Conservation (phyloP, 345 rosid genomes). For the Hevea brasiliensis region DNA sequence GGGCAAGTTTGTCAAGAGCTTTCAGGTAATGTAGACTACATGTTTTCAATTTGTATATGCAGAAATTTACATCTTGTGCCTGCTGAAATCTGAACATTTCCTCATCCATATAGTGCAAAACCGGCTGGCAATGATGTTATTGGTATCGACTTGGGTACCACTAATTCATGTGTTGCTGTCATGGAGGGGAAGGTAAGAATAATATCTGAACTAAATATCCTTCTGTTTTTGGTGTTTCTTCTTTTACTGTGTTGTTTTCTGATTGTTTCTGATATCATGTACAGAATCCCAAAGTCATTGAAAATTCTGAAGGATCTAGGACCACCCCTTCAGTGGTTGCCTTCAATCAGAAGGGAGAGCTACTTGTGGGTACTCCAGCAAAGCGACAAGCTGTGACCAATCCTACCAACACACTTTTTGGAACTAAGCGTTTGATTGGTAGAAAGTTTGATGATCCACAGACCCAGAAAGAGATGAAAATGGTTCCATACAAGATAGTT, state of each 20-base stretch:
- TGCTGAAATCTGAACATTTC: not conserved
- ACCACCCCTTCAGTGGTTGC: conserved; percentile 94
- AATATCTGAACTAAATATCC: not conserved
- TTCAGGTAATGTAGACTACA: not conserved
- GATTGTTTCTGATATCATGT: not conserved
- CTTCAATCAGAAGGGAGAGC: conserved; percentile 68
- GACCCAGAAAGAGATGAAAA: conserved; percentile 78
- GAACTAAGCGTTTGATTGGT: conserved; percentile 83
- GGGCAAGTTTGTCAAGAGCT: not conserved
- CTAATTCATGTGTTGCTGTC: conserved; percentile 29
- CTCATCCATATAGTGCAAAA: conserved; percentile 15
- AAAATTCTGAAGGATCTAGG: conserved; percentile 87
- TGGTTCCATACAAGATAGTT: conserved; percentile 89
- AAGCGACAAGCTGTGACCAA: conserved; percentile 92
- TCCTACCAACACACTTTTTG: conserved; percentile 73
- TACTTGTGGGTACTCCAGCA: conserved; percentile 89
- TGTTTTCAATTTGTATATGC: not conserved
- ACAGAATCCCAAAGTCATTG: conserved; percentile 85
- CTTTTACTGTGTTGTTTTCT: not conserved
- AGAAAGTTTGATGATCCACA: conserved; percentile 75
- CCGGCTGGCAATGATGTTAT: conserved; percentile 28
- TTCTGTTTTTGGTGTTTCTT: not conserved
- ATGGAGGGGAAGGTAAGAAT: conserved; percentile 29
- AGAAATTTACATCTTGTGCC: not conserved
- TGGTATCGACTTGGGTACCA: conserved; percentile 34